Conservation (phyloP, 1,284 basidiomycete species). For the Marasmius oreades region DNA sequence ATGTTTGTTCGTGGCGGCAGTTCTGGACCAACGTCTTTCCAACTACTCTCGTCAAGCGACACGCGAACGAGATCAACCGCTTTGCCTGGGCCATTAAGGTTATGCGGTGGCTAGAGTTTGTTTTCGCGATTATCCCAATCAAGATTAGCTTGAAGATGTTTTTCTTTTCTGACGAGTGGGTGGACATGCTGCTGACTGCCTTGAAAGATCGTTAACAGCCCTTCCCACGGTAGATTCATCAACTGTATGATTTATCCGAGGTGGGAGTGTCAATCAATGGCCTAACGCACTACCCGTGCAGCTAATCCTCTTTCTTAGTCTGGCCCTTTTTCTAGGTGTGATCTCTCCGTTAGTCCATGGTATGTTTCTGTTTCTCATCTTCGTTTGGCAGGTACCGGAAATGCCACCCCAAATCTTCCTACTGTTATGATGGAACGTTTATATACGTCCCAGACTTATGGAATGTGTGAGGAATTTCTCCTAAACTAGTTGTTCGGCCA, state of each 20-base stretch:
- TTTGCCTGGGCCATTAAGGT: slow-evolving; percentile 39
- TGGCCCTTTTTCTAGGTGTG: slow-evolving; percentile 15
- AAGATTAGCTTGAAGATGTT: slow-evolving; percentile 39
- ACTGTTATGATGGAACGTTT: slow-evolving; percentile 17
- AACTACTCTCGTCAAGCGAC: slow-evolving; percentile 34
- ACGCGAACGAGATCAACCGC: slow-evolving; percentile 37
- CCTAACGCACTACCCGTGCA: no score
- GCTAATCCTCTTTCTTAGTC: neutral
- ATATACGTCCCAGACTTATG: slow-evolving; percentile 17
- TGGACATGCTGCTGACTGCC: neutral
- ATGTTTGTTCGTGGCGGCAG: no score
- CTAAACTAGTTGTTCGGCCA: neutral
- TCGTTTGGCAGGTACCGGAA: slow-evolving; percentile 11
- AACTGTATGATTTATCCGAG: slow-evolving; percentile 18
- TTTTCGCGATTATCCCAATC: slow-evolving; percentile 42
- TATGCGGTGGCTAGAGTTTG: slow-evolving; percentile 32
- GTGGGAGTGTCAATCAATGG: neutral
- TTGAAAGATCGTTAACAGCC: neutral
- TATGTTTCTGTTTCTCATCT: neutral
- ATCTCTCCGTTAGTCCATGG: neutral
- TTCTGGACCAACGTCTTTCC: slow-evolving; percentile 50
- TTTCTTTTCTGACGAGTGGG: slow-evolving; percentile 35
- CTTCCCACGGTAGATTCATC: slow-evolving; percentile 13
- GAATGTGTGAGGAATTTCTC: slow-evolving; percentile 14
- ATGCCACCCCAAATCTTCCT: slow-evolving; percentile 17